Conservation (phyloP, 306 rosid genomes). For the Biancaea sappan region DNA sequence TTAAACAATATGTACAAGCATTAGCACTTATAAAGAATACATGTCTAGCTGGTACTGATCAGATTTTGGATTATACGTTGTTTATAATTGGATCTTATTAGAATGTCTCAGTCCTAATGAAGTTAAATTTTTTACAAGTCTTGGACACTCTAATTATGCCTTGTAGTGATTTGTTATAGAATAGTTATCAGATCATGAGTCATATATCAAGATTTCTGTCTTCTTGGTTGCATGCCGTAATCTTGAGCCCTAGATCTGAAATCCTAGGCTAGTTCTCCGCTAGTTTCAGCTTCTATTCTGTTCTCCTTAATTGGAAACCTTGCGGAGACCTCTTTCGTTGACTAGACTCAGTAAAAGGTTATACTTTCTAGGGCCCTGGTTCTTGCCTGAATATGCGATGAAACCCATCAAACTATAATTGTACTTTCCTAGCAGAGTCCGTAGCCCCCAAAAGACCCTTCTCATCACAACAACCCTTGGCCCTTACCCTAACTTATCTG, state of each 20-base stretch:
- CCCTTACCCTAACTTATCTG: background rate
- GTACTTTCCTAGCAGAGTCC: background rate
- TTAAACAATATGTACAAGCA: background rate
- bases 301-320: constrained; percentile 24
- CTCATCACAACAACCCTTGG: background rate
- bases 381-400: background rate
- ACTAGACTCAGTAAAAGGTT: background rate
- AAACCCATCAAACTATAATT: background rate
- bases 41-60: background rate
- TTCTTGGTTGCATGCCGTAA: constrained; percentile 6
- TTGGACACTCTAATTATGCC: background rate
- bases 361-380: background rate
- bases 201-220: constrained; percentile 16
- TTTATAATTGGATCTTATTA: background rate
- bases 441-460: background rate
- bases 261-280: constrained; percentile 8
- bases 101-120: background rate
- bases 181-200: constrained; percentile 3
- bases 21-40: background rate
- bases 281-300: constrained; percentile 19
- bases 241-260: constrained; percentile 20
- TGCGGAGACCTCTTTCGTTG: background rate
- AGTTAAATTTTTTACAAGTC: no score
- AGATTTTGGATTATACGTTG: background rate
- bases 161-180: constrained; percentile 13